phyloP scores from a whole-genome alignment of 495 filamentous ascomycete genomes.

The Neurospora sp. region DNA sequence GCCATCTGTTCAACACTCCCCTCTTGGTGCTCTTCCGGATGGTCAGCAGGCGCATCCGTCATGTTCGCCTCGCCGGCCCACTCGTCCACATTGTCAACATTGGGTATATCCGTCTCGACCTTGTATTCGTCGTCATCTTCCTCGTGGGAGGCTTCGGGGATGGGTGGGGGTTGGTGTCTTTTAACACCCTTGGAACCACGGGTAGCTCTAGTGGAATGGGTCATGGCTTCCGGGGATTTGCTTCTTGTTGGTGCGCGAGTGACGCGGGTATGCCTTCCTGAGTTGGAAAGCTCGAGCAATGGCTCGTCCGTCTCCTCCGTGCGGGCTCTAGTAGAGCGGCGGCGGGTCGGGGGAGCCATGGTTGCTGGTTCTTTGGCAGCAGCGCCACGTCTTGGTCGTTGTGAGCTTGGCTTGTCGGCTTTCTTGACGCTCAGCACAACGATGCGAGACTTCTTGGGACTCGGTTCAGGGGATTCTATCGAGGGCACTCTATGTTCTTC shows the following conservation, averaged over 20 bases:
- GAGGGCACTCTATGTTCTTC: neutral
- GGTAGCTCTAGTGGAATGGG: slow-evolving; percentile 34
- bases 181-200: slow-evolving; percentile 56
- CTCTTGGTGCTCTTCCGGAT: slow-evolving; percentile 1
- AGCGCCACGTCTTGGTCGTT: slow-evolving; percentile 12
- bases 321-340: slow-evolving; percentile 33
- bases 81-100: slow-evolving; percentile 12
- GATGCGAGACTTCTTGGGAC: slow-evolving; percentile 15
- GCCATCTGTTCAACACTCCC: neutral
- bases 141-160: slow-evolving; percentile 48
- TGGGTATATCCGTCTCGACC: slow-evolving; percentile 26
- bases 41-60: neutral
- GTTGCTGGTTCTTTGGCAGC: slow-evolving; percentile 10
- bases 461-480: slow-evolving; percentile 1
- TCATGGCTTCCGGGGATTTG: slow-evolving; percentile 52
- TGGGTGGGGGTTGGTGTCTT: slow-evolving; percentile 41
- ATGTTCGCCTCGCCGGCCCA: neutral
- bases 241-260: slow-evolving; percentile 38
- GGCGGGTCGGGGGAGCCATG: slow-evolving; percentile 23
- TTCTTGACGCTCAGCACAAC: slow-evolving; percentile 18
- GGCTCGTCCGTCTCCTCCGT: slow-evolving; percentile 36
- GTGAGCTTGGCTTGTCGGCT: neutral
- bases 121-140: slow-evolving; percentile 14
- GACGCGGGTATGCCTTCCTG: slow-evolving; percentile 60
- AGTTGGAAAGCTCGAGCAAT: slow-evolving; percentile 53